Percentiles rank a stretch among this genome's conserved stretches.
phyloP scores from a whole-genome alignment of 352 stramenopile genomes.

The Plasmopara muralis region DNA sequence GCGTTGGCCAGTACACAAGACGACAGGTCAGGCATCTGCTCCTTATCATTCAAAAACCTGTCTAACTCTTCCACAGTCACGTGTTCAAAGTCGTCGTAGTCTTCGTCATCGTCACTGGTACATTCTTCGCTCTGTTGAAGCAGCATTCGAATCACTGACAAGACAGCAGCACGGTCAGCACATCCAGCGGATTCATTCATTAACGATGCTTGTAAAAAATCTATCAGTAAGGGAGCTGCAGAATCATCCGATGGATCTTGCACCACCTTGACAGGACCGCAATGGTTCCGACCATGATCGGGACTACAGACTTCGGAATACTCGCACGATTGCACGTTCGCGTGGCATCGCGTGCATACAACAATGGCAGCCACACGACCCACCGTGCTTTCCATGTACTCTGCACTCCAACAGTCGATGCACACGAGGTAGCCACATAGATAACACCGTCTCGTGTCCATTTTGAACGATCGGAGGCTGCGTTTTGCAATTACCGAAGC shows the following conservation, averaged over 20 bases:
- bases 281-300: conserved; percentile 11
- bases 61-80: conserved; percentile 5
- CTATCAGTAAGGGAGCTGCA: conserved; percentile 13
- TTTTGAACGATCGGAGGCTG: conserved; percentile 9
- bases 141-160: conserved; percentile 19
- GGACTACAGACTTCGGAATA: conserved; percentile 27
- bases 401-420: conserved; percentile 24
- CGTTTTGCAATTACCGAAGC: conserved; percentile 5
- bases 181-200: conserved; percentile 4
- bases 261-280: conserved; percentile 12
- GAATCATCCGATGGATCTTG: conserved; percentile 2
- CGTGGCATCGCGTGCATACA: conserved; percentile 37
- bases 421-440: conserved; percentile 34
- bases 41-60: conserved; percentile 11
- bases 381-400: conserved; percentile 23
- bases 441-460: conserved; percentile 28
- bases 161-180: conserved; percentile 9
- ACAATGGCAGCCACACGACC: conserved; percentile 28
- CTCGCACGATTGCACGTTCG: conserved; percentile 41
- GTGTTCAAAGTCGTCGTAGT: conserved; percentile 5
- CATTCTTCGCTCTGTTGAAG: conserved; percentile 4
- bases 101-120: not conserved
- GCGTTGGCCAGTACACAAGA: conserved; percentile 18
- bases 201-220: conserved; percentile 19
- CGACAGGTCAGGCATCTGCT: conserved; percentile 7